Evolutionary conservation across 2,329 filamentous ascomycete species (phyloP), one percentile per base, ranked within the genome.

Genomic region (Arthrobotrys conoides): DNA sequence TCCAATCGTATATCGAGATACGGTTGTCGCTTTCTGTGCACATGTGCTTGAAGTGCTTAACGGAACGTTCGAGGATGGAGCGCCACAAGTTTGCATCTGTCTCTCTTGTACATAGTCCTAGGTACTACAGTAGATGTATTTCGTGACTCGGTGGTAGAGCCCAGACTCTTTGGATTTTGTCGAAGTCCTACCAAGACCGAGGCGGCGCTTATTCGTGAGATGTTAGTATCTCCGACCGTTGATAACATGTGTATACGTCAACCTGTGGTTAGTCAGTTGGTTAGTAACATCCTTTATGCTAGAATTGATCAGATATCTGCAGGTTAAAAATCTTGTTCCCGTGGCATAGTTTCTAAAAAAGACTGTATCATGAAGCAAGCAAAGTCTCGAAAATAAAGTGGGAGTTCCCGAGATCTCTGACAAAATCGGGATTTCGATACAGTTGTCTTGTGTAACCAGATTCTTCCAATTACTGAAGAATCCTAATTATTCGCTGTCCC

Each of bases 121-220:
- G 14, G 14, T 38, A 9, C 8, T 14, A 10, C 36, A 38, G 8
- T 41, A 41, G 38, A 16, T 41, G 12, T 41, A 16, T 14, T 41
- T 41, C 6, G 27, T 6, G 27, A 41, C 14, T 41, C 16, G 14
- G n/a, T 27, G 20, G 16, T 27, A 9, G 12, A 27, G 10, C 5
- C n/a, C 10, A 41, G 16, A 41, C 5, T 44, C 36, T n/a, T 59
- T 8, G n/a, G n/a, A 44, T 61, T 44, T 10, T 3, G n/a, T 41
- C 14, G 8, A 59, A 18, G 12, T 24, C 38, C 38, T 24, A 36
- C 33, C 33, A 36, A 36, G 33, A 36, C 4, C 33, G 9, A 14
- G 36, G 18, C 18, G 51, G 66, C 51, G 66, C 66, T 59, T 69
- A 9, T 36, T 59, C 22, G 20, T 46, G n/a, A 20, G 57, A 44